Percentiles rank a stretch among this genome's conserved stretches.
Conservation (phyloP, 176 grass and related monocot species). For the Lolium rigidum region DNA sequence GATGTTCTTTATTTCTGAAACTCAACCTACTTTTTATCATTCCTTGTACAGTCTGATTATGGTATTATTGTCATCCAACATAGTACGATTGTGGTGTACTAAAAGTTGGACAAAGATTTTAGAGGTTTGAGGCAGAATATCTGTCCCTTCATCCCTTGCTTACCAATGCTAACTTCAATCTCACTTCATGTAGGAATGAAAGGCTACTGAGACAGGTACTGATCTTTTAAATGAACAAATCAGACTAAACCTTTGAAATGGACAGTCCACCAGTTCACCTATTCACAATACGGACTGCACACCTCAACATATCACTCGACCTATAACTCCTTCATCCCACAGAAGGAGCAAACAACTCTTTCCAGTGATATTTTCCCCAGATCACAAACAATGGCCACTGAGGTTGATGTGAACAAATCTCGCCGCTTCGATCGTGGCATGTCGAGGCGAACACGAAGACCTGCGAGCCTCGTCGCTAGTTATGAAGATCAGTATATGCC, state of each 20-base stretch:
- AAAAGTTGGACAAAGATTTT: slow-evolving; percentile 17
- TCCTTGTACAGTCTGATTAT: slow-evolving; percentile 22
- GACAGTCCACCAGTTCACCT: slow-evolving; percentile 66
- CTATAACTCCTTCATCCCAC: slow-evolving; percentile 50
- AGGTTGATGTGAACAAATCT: slow-evolving; percentile 57
- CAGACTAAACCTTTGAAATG: slow-evolving; percentile 48
- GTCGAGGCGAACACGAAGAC: slow-evolving; percentile 79
- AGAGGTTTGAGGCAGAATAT: slow-evolving; percentile 52
- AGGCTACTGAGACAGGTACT: slow-evolving; percentile 46
- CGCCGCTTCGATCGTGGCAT: slow-evolving; percentile 77
- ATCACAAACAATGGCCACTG: slow-evolving; percentile 67
- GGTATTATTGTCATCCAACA: slow-evolving; percentile 10
- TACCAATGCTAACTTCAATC: slow-evolving; percentile 51
- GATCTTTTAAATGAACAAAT: slow-evolving; percentile 65
- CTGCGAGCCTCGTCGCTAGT: slow-evolving; percentile 41
- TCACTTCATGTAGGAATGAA: slow-evolving; percentile 66
- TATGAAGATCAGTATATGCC: slow-evolving; percentile 45
- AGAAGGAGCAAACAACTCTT: slow-evolving; percentile 43
- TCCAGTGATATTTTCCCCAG: slow-evolving; percentile 40
- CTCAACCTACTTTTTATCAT: slow-evolving; percentile 33
- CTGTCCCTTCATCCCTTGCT: slow-evolving; percentile 27
- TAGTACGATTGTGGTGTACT: slow-evolving; percentile 32
- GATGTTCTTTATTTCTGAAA: slow-evolving; percentile 29
- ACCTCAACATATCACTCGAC: slow-evolving; percentile 41
- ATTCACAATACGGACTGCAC: slow-evolving; percentile 40